Conservation (phyloP, 2,329 filamentous ascomycete genomes). For the Didymella glomerata region DNA sequence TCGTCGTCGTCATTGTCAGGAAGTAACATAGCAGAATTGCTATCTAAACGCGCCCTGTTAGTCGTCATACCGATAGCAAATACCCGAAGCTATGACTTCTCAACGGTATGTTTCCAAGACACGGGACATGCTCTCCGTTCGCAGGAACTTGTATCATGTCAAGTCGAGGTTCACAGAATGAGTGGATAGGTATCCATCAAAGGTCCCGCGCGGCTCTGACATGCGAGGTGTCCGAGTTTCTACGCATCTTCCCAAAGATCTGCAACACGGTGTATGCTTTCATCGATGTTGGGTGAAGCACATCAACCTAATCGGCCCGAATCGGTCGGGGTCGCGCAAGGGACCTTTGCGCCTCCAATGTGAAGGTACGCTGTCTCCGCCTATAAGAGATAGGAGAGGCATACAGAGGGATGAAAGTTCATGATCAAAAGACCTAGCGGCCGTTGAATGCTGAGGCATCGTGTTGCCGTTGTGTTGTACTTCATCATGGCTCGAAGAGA, state of each 20-base stretch:
- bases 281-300: conserved; percentile 22
- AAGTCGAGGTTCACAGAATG: not conserved
- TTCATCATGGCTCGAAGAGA: too few relatives aligned
- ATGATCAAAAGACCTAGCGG: too few relatives aligned
- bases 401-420: too few relatives aligned
- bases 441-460: too few relatives aligned
- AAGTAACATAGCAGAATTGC: too few relatives aligned
- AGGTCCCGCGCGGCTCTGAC: not conserved
- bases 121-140: not conserved
- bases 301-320: conserved; percentile 53
- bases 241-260: not conserved
- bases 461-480: too few relatives aligned
- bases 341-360: too few relatives aligned
- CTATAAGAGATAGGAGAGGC: too few relatives aligned
- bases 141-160: conserved; percentile 4
- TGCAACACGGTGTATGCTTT: conserved; percentile 7
- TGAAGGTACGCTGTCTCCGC: too few relatives aligned
- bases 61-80: not conserved
- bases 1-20: not conserved
- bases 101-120: conserved; percentile 3
- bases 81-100: not conserved
- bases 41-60: not conserved
- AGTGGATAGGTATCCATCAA: not conserved
- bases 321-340: conserved; percentile 29
- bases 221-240: not conserved